Percentiles rank a stretch among this genome's conserved stretches.
Conservation (phyloP, 768 basidiomycete species). For the Asterophora lycoperdoides region DNA sequence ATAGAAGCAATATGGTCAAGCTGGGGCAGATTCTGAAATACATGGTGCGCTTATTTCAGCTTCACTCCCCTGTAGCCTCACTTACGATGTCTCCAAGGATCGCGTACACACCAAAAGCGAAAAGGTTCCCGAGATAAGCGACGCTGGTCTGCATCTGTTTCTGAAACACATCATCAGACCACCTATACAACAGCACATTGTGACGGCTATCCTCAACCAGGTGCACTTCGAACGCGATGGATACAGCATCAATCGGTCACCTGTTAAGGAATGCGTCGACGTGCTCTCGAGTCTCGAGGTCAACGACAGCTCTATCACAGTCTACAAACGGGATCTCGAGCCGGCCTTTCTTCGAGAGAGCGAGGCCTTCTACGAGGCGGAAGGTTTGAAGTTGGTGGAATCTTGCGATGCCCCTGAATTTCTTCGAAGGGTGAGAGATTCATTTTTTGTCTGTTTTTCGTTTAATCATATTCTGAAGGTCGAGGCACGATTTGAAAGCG, state of each 20-base stretch:
- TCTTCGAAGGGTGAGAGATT: constrained; percentile 60
- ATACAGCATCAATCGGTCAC: constrained; percentile 85
- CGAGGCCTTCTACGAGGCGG: constrained; percentile 69
- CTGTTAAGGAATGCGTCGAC: constrained; percentile 84
- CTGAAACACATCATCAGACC: constrained; percentile 72
- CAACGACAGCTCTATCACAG: constrained; percentile 44
- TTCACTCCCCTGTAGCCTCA: not conserved
- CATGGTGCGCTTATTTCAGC: constrained; percentile 60
- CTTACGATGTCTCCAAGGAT: constrained; percentile 54
- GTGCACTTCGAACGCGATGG: constrained; percentile 91
- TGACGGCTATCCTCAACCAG: constrained; percentile 78
- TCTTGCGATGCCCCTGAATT: constrained; percentile 81
- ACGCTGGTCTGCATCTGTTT: constrained; percentile 81
- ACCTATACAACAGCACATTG: constrained; percentile 80
- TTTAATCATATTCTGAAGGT: constrained; percentile 44
- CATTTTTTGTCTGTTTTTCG: constrained; percentile 3
- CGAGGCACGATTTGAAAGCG: constrained; percentile 75
- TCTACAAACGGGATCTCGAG: constrained; percentile 85
- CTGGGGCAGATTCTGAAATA: constrained; percentile 90
- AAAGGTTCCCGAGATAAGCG: constrained; percentile 75
- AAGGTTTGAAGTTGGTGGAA: constrained; percentile 67
- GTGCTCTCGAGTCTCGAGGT: constrained; percentile 69
- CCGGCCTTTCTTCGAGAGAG: constrained; percentile 77
- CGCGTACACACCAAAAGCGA: constrained; percentile 77
- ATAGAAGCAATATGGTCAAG: constrained; percentile 83